These are phyloP conservation scores for Quercus alba DNA, from an alignment of 306 rosid species.

Conservation along the genomic window DNA sequence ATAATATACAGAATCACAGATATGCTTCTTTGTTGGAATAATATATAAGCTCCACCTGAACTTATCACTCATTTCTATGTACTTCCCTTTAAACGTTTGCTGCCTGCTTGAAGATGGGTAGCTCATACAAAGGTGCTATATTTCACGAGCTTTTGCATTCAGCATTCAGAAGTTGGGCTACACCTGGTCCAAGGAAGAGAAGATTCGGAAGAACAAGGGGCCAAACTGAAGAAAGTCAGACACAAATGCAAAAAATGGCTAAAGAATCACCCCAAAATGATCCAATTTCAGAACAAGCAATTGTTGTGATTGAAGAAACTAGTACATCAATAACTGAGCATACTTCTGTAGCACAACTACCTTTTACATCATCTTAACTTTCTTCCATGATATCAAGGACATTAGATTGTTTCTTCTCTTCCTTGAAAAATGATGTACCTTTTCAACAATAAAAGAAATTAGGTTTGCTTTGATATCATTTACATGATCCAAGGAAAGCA, in stretches of 20 bases:
- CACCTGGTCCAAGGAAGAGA: too few species aligned
- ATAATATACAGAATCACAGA: background rate
- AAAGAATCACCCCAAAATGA: conserved; percentile 27
- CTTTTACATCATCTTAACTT: background rate
- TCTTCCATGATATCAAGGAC: background rate
- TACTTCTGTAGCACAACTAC: conserved; percentile 10
- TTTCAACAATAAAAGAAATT: background rate
- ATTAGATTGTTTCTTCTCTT: background rate
- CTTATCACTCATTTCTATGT: background rate
- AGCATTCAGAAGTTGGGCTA: background rate
- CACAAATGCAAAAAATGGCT: conserved; percentile 18
- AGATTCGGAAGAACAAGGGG: background rate
- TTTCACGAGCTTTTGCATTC: background rate
- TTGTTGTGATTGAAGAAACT: conserved; percentile 22
- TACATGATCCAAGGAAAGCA: too few species aligned
- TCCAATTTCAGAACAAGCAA: conserved; percentile 37
- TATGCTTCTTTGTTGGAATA: conserved; percentile 12
- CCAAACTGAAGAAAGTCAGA: background rate
- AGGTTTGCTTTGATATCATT: too few species aligned
- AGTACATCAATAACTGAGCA: conserved; percentile 29
- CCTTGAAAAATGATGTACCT: background rate
- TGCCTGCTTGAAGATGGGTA: conserved; percentile 69
- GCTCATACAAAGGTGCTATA: conserved; percentile 34
- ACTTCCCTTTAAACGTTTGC: background rate
- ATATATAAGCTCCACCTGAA: conserved; percentile 2